phyloP scores from a whole-genome alignment of 2,329 filamentous ascomycete species.

The Sporothrix brasiliensis region DNA sequence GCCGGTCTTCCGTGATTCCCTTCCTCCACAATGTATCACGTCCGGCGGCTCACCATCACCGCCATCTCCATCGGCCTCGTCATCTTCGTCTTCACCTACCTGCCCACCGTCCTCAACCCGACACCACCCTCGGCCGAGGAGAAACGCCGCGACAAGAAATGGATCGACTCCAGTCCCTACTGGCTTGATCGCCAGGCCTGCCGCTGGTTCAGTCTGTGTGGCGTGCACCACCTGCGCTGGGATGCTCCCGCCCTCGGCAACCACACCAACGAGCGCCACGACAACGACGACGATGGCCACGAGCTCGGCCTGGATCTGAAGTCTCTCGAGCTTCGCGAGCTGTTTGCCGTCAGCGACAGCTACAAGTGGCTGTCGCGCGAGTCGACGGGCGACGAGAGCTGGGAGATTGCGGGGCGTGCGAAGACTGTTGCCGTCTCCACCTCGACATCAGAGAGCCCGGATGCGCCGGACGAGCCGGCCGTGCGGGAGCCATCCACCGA shows the following conservation, averaged over 20 bases:
- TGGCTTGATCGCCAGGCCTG: conserved; percentile 78
- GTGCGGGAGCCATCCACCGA: not conserved
- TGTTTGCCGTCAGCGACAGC: conserved; percentile 6
- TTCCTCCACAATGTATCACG: conserved; percentile 48
- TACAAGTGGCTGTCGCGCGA: conserved; percentile 30
- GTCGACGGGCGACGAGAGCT: conserved; percentile 36
- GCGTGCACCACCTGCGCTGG: conserved; percentile 69
- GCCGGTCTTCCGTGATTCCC: not conserved
- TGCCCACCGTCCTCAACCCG: conserved; percentile 63
- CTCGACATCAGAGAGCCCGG: not conserved
- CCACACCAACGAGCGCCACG: conserved; percentile 36
- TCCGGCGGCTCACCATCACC: conserved; percentile 51
- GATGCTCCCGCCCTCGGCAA: conserved; percentile 55
- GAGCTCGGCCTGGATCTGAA: conserved; percentile 27
- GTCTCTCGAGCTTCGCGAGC: conserved; percentile 27
- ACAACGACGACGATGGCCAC: conserved; percentile 31
- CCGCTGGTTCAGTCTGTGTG: conserved; percentile 77
- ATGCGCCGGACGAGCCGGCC: not conserved
- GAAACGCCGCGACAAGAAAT: conserved; percentile 63
- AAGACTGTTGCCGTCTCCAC: not conserved
- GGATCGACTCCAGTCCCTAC: conserved; percentile 71
- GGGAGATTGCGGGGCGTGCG: conserved; percentile 38
- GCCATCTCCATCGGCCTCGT: conserved; percentile 42
- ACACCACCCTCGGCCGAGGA: conserved; percentile 64
- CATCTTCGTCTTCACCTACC: conserved; percentile 53